These are phyloP conservation scores for Limnanthes douglasii DNA, from an alignment of 345 rosid species.

Conservation along the genomic window DNA sequence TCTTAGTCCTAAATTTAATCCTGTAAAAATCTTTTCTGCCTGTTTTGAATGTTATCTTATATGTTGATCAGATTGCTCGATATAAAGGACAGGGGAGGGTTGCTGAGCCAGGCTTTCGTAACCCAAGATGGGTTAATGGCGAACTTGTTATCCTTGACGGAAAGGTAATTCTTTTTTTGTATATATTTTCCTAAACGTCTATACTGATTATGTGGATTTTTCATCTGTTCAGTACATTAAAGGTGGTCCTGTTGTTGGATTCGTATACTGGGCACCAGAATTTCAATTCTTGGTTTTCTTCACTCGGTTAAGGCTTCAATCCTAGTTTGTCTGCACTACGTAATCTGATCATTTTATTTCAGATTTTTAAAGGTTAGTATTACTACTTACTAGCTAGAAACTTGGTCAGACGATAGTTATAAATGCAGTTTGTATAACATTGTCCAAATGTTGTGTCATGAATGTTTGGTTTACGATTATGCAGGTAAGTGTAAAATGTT, in stretches of 20 bases:
- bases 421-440: no score
- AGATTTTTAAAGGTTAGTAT: slow-evolving; percentile 14
- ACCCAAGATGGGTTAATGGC: slow-evolving; percentile 96
- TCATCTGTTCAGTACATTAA: slow-evolving; percentile 49
- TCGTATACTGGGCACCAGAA: slow-evolving; percentile 93
- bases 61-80: slow-evolving; percentile 51
- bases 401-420: no score
- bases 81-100: slow-evolving; percentile 96
- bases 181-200: neutral
- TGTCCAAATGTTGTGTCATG: no score
- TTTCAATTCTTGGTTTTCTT: slow-evolving; percentile 90
- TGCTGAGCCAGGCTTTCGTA: slow-evolving; percentile 76
- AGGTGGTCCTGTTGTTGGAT: slow-evolving; percentile 96
- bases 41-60: neutral
- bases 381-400: neutral
- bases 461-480: no score
- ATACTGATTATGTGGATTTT: slow-evolving; percentile 5
- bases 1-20: no score
- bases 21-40: neutral
- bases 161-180: slow-evolving; percentile 36
- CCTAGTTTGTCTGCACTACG: no score
- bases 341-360: slow-evolving; percentile 9
- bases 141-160: slow-evolving; percentile 94
- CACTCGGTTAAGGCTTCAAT: slow-evolving; percentile 66
- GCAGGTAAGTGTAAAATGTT: no score